Conservation (phyloP, 495 filamentous ascomycete genomes). For the Neurospora sp. region DNA sequence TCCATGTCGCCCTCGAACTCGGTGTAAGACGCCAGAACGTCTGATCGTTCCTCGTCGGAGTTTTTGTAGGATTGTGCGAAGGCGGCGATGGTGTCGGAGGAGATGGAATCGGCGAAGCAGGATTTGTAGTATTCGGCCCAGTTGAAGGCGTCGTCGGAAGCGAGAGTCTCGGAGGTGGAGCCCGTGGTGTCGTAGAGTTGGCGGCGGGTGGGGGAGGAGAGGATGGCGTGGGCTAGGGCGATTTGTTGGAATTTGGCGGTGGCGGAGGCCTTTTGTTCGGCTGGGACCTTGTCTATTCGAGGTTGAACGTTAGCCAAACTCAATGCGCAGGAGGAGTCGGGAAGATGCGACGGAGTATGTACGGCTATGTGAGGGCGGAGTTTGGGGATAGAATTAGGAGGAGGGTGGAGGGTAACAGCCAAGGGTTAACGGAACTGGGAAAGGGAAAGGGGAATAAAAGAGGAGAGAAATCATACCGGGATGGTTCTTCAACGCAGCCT, state of each 20-base stretch:
- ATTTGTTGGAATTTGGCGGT: slow-evolving; percentile 76
- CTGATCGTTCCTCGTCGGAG: slow-evolving; percentile 72
- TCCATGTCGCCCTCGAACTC: slow-evolving; percentile 62
- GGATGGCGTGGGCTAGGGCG: slow-evolving; percentile 86
- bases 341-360: too few relatives aligned
- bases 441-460: too few relatives aligned
- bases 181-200: slow-evolving; percentile 83
- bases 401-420: too few relatives aligned
- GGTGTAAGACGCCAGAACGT: slow-evolving; percentile 67
- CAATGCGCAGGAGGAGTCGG: too few relatives aligned
- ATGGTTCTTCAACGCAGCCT: slow-evolving; percentile 80
- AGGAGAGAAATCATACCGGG: too few relatives aligned
- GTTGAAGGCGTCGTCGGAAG: slow-evolving; percentile 70
- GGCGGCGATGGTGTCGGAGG: slow-evolving; percentile 51
- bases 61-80: slow-evolving; percentile 71
- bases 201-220: slow-evolving; percentile 69
- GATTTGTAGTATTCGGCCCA: slow-evolving; percentile 82
- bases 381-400: too few relatives aligned
- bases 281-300: slow-evolving; percentile 62
- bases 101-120: slow-evolving; percentile 67
- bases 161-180: slow-evolving; percentile 65
- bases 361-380: too few relatives aligned
- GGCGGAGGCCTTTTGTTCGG: slow-evolving; percentile 54
- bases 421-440: too few relatives aligned
- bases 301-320: too few relatives aligned